These are phyloP conservation scores for Pichia sp. DNA, from an alignment of 1,139 yeast genomes.

Conservation along the genomic window DNA sequence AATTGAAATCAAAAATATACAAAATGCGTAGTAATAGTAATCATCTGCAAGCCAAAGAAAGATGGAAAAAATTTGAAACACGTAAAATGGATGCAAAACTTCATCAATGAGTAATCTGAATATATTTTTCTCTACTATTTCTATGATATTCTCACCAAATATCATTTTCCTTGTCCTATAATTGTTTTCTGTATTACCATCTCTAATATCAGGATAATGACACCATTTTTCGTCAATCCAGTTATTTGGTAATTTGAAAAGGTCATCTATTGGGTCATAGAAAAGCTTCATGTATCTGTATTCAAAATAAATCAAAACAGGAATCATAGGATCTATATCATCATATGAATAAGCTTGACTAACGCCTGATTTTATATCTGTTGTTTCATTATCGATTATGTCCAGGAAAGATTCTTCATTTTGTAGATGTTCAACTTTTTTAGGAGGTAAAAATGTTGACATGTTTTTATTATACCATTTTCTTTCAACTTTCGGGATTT, in stretches of 20 bases:
- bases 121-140: conserved; percentile 66
- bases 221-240: conserved; percentile 85
- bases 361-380: conserved; percentile 3
- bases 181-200: conserved; percentile 65
- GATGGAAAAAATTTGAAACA: conserved; percentile 88
- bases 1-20: conserved; percentile 81
- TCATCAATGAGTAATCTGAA: conserved; percentile 69
- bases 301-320: conserved; percentile 59
- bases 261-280: conserved; percentile 80
- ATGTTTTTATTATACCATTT: conserved; percentile 62
- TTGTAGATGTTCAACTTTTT: conserved; percentile 13
- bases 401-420: conserved; percentile 21
- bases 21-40: conserved; percentile 86
- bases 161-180: conserved; percentile 64
- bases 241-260: conserved; percentile 72
- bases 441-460: conserved; percentile 49
- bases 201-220: conserved; percentile 46
- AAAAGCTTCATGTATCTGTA: conserved; percentile 79
- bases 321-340: conserved; percentile 55
- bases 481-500: conserved; percentile 48
- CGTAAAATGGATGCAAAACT: conserved; percentile 87
- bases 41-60: conserved; percentile 87
- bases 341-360: conserved; percentile 20
- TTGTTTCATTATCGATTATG: conserved; percentile 5
- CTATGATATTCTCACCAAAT: conserved; percentile 72